Base-by-base conservation (phyloP, 2,329 filamentous ascomycete species). In the Fusarium pseudograminearum region DNA sequence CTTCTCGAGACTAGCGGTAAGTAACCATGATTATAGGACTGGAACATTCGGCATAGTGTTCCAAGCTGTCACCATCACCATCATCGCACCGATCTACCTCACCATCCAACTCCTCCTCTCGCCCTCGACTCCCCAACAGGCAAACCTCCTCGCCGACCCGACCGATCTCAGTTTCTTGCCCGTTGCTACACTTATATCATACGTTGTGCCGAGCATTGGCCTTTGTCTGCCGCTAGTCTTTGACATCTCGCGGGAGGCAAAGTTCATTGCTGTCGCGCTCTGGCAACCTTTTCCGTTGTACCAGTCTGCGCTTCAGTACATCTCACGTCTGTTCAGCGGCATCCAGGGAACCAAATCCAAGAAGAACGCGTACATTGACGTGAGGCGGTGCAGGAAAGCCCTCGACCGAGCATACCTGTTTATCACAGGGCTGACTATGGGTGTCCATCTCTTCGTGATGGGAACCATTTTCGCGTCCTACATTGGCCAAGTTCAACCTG, bases 211-310 rank as follows among this genome's bases (percentile, higher is more conserved):
- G 2, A 71, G 57, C 1, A 26, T 73, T 4, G 60, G 64, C 0
- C 60, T 72, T 6, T 65, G 70, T 5, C n/a, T 72, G 2, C 67
- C 70, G 3, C 8, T 72, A 3, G 20, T 73, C 2, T 50, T 53
- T 1, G 20, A 46, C 4, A 42, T 72, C 1, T 67, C 67, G 0
- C 56, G 18, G 6, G 52, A 63, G 9, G 46, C 22, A 3, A 71
- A 61, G 3, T 59, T 63, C 3, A 34, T 73, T 14, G 51, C 33
- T 0, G 61, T 73, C 4, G 67, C 59, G 18, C 55, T 72, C 3
- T 72, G 70, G 70, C 70, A 72, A 10, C 70, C 70, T 1, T 72
- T 72, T 10, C 70, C 70, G 0, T 12, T 72, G 1, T 73, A 73
- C 15, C 70, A 72, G 26, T 34, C 57, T 1, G 40, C 46, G 3